Evolutionary conservation across 805 yeast genomes (phyloP).

Genomic region (Pichia paraexigua): DNA sequence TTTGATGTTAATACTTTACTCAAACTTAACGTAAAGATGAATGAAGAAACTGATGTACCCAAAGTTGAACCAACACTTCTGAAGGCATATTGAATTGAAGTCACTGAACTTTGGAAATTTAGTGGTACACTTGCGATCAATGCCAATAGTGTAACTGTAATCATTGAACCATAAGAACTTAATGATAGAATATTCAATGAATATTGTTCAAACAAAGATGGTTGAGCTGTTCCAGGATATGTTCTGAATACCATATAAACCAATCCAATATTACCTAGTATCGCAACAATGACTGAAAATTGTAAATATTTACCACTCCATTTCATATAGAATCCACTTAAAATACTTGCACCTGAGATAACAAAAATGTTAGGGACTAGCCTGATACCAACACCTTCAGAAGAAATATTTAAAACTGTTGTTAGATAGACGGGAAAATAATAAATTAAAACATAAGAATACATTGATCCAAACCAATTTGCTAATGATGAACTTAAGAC

Average conservation of each 20-base stretch:
- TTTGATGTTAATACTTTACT: constrained; percentile 20
- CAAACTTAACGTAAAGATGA: constrained; percentile 47
- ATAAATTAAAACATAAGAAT: constrained; percentile 38
- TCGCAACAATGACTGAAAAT: constrained; percentile 36
- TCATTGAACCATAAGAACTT: constrained; percentile 46
- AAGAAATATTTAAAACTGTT: constrained; percentile 43
- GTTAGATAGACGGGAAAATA: constrained; percentile 57
- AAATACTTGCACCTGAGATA: constrained; percentile 51
- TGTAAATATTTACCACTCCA: constrained; percentile 51
- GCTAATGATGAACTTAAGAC: constrained; percentile 57
- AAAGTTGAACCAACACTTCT: constrained; percentile 60
- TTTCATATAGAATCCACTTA: constrained; percentile 59
- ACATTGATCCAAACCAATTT: constrained; percentile 53
- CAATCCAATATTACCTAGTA: constrained; percentile 39
- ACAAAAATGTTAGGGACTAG: constrained; percentile 54
- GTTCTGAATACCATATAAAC: constrained; percentile 16
- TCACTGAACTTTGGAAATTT: constrained; percentile 58
- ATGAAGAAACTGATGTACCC: constrained; percentile 58
- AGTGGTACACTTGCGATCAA: constrained; percentile 67
- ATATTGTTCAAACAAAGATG: constrained; percentile 33
- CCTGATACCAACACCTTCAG: constrained; percentile 53
- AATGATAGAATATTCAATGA: constrained; percentile 42
- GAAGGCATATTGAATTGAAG: constrained; percentile 59
- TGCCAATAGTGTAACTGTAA: constrained; percentile 59
- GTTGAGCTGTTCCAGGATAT: constrained; percentile 13